Percentiles rank a stretch among this genome's conserved stretches.
Conservation (phyloP, 129 eudicot genomes). For the Erigeron canadensis region DNA sequence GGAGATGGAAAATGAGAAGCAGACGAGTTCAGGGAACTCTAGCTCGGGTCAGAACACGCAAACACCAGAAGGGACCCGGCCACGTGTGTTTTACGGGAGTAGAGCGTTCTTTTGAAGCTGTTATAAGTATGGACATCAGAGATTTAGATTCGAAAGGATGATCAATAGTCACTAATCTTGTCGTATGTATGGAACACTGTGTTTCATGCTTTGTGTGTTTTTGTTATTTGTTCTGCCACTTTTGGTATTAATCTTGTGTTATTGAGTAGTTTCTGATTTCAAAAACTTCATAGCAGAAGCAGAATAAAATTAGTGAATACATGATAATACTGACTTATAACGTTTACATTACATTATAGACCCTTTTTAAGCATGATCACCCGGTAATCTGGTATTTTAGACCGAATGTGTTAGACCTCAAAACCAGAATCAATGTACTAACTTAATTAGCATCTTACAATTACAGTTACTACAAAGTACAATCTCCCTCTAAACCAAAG, state of each 20-base stretch:
- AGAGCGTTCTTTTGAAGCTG: constrained; percentile 86
- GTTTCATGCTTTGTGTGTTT: constrained; percentile 27
- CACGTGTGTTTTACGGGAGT: constrained; percentile 96
- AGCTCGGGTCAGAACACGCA: constrained; percentile 61
- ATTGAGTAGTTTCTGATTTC: constrained; percentile 13
- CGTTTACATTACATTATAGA: neutral
- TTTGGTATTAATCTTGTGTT: constrained; percentile 22
- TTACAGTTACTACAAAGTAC: no score
- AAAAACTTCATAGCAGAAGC: neutral
- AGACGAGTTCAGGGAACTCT: constrained; percentile 74
- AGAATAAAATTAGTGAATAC: neutral
- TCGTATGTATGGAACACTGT: constrained; percentile 28
- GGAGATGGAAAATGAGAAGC: constrained; percentile 67
- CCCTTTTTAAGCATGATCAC: neutral
- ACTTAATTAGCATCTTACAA: no score
- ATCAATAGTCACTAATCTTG: constrained; percentile 17
- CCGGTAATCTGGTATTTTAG: no score
- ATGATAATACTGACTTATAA: neutral
- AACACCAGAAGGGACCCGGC: constrained; percentile 63
- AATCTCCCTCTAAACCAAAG: no score
- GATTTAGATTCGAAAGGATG: neutral
- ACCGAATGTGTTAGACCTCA: no score
- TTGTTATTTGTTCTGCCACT: constrained; percentile 17
- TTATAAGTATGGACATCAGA: constrained; percentile 23
- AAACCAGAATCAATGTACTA: no score